Evolutionary conservation across 345 rosid genomes (phyloP).

Genomic region (Chamaenerion angustifolium): DNA sequence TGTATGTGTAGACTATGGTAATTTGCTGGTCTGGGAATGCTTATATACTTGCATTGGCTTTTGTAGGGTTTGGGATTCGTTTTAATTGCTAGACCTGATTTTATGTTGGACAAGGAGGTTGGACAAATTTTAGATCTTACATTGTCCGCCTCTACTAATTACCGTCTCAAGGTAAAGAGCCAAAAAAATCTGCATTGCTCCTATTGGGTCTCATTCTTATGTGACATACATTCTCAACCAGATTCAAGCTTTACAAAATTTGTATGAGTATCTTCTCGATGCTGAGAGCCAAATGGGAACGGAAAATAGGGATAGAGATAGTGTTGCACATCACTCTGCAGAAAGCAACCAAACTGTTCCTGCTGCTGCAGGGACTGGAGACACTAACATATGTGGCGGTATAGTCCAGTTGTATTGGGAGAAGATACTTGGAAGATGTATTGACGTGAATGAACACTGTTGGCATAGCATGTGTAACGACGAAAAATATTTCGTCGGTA

Average conservation of each 20-base stretch:
- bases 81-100: slow-evolving; percentile 87
- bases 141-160: slow-evolving; percentile 49
- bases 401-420: slow-evolving; percentile 94
- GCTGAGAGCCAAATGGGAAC: slow-evolving; percentile 86
- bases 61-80: slow-evolving; percentile 87
- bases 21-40: neutral
- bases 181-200: too few species aligned
- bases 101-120: slow-evolving; percentile 93
- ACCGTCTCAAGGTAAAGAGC: slow-evolving; percentile 65
- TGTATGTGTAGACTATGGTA: neutral
- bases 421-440: slow-evolving; percentile 69
- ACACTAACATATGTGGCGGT: slow-evolving; percentile 98
- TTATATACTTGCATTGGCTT: neutral
- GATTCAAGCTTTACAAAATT: slow-evolving; percentile 88
- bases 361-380: slow-evolving; percentile 99
- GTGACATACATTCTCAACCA: slow-evolving; percentile 27
- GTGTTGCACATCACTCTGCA: slow-evolving; percentile 21
- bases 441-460: slow-evolving; percentile 71
- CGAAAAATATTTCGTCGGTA: too few species aligned
- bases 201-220: too few species aligned
- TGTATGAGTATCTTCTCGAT: slow-evolving; percentile 93
- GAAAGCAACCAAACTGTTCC: slow-evolving; percentile 60
- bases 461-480: too few species aligned
- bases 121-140: slow-evolving; percentile 72
- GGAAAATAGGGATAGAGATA: slow-evolving; percentile 35